Conservation (phyloP, 2,329 filamentous ascomycete species). For the Chaetomium sp. region DNA sequence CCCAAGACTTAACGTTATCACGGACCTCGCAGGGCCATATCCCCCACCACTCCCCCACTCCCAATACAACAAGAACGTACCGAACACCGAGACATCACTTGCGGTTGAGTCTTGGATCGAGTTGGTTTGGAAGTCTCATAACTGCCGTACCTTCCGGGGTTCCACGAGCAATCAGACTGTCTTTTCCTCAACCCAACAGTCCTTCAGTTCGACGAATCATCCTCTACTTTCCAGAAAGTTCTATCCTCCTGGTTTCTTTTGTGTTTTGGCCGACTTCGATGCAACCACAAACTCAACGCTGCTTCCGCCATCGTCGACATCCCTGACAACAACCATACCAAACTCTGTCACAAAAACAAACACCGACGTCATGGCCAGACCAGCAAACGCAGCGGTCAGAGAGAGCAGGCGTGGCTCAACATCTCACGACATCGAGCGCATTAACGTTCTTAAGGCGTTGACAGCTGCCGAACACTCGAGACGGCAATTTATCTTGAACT, state of each 20-base stretch:
- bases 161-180: too few relatives aligned
- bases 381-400: conserved; percentile 23
- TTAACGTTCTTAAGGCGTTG: conserved; percentile 22
- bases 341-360: neutral
- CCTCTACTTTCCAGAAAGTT: neutral
- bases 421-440: conserved; percentile 18
- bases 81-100: too few relatives aligned
- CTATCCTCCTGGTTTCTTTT: neutral
- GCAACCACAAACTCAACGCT: conserved; percentile 11
- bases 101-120: too few relatives aligned
- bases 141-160: too few relatives aligned
- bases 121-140: too few relatives aligned
- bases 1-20: too few relatives aligned
- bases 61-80: too few relatives aligned
- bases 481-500: conserved; percentile 24
- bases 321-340: conserved; percentile 4
- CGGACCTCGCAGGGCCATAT: too few relatives aligned
- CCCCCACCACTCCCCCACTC: too few relatives aligned
- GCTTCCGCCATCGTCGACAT: conserved; percentile 16
- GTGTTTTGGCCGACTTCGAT: conserved; percentile 7
- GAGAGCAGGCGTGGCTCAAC: conserved; percentile 18
- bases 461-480: conserved; percentile 24
- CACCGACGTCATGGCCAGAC: conserved; percentile 9
- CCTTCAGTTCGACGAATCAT: neutral
- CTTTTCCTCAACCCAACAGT: neutral